These are phyloP conservation scores for Acorus calamus DNA, from an alignment of 106 monocot species.

Conservation along the genomic window DNA sequence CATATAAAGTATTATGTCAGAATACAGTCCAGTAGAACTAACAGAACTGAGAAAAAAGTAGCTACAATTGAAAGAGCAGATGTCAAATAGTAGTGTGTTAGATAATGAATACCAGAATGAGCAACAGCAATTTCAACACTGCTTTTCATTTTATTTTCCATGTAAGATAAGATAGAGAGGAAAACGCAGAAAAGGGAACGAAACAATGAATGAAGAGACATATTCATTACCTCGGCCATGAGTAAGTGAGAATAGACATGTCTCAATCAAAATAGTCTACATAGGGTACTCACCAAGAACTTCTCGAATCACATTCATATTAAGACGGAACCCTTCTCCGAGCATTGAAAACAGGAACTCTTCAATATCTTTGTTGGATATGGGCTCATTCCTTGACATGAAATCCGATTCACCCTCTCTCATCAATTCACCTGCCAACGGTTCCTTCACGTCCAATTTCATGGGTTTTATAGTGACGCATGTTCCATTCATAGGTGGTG, in stretches of 20 bases:
- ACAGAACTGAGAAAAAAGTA: no score
- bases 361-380: conserved; percentile 32
- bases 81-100: no score
- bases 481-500: conserved; percentile 17
- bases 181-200: no score
- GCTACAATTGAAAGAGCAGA: no score
- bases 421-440: conserved; percentile 8
- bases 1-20: no score
- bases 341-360: conserved; percentile 83
- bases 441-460: conserved; percentile 23
- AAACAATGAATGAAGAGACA: no score
- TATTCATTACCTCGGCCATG: no score
- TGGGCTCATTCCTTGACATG: conserved; percentile 2
- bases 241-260: background rate
- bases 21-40: no score
- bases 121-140: no score
- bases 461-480: conserved; percentile 25
- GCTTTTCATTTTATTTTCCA: no score
- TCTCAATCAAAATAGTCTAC: background rate
- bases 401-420: background rate
- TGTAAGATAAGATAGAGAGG: no score
- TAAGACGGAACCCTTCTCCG: conserved; percentile 74
- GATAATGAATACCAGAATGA: no score
- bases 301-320: conserved; percentile 41
- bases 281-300: conserved; percentile 39